Percentiles rank a stretch among this genome's conserved stretches.
These are phyloP conservation scores for Candida hungchunana DNA, from an alignment of 805 yeast genomes.

Conservation along the genomic window DNA sequence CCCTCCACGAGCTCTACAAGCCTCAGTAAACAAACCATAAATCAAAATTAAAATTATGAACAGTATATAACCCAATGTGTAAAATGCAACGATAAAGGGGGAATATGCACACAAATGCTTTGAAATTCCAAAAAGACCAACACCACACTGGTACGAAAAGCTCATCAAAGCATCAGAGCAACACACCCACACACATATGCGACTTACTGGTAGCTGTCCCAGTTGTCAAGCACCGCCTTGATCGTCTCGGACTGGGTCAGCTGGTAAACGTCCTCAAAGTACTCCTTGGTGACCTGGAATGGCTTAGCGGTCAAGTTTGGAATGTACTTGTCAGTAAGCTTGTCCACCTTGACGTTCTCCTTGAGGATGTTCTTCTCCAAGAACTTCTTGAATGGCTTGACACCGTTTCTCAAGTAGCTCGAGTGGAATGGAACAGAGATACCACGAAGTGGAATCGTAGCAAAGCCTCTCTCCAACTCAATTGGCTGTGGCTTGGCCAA, in stretches of 20 bases:
- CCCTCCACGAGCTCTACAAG: conserved; percentile 32
- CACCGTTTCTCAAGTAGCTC: conserved; percentile 97
- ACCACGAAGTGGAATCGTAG: conserved; percentile 97
- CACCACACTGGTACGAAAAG: conserved; percentile 24
- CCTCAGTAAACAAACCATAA: conserved; percentile 2
- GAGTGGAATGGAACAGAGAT: conserved; percentile 99
- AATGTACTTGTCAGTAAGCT: conserved; percentile 90
- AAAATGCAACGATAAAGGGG: too few relatives aligned
- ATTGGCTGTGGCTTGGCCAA: conserved; percentile 92
- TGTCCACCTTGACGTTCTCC: conserved; percentile 92
- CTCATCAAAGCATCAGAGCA: too few relatives aligned
- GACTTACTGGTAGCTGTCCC: conserved; percentile 71
- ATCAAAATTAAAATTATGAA: conserved; percentile 10
- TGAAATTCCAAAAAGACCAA: conserved; percentile 10
- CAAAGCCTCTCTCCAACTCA: conserved; percentile 95
- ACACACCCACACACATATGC: too few relatives aligned
- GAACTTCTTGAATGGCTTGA: conserved; percentile 97
- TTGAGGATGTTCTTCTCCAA: conserved; percentile 92
- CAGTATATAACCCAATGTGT: too few relatives aligned
- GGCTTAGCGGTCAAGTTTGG: conserved; percentile 99
- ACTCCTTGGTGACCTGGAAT: conserved; percentile 91
- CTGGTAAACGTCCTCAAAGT: conserved; percentile 92
- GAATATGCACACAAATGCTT: too few relatives aligned
- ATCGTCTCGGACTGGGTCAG: conserved; percentile 90
- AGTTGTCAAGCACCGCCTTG: conserved; percentile 84